These are phyloP conservation scores for Cladophialophora chaetospira DNA, from an alignment of 2,329 filamentous ascomycete species.

Conservation along the genomic window DNA sequence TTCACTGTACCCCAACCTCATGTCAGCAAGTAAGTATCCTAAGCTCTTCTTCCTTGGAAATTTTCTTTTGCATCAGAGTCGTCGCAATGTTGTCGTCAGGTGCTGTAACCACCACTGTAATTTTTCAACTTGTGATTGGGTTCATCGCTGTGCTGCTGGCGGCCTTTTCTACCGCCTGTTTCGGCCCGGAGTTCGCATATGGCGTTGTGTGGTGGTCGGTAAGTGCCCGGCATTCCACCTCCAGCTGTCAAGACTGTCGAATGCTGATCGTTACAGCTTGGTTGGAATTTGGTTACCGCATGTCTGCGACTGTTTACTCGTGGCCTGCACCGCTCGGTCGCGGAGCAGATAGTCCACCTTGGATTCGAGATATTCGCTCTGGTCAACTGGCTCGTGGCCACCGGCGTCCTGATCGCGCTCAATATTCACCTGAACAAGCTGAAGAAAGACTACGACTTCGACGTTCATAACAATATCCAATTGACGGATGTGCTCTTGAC, in stretches of 20 bases:
- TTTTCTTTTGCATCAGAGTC: neutral
- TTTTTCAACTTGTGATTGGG: conserved; percentile 2
- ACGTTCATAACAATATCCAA: neutral
- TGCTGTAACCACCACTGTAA: neutral
- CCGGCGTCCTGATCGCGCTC: neutral
- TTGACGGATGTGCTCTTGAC: conserved; percentile 7
- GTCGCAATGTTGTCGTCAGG: neutral
- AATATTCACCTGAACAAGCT: conserved; percentile 7
- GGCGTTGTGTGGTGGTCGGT: conserved; percentile 16
- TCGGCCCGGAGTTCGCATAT: conserved; percentile 6
- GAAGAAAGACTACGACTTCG: neutral
- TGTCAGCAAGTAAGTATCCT: too few relatives aligned
- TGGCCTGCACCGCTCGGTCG: neutral
- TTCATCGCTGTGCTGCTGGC: conserved; percentile 9
- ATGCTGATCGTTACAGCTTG: conserved; percentile 2
- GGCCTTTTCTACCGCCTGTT: conserved; percentile 10
- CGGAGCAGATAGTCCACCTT: conserved; percentile 4
- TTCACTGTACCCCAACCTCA: too few relatives aligned
- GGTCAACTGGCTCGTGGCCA: conserved; percentile 3
- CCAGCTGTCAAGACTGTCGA: too few relatives aligned
- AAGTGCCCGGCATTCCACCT: neutral
- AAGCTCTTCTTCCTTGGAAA: neutral
- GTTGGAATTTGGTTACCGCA: conserved; percentile 1
- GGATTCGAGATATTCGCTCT: conserved; percentile 2
- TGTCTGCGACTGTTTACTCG: conserved; percentile 5